Base-by-base conservation (phyloP, 2,329 filamentous ascomycete species). In the Colletotrichum sp. region DNA sequence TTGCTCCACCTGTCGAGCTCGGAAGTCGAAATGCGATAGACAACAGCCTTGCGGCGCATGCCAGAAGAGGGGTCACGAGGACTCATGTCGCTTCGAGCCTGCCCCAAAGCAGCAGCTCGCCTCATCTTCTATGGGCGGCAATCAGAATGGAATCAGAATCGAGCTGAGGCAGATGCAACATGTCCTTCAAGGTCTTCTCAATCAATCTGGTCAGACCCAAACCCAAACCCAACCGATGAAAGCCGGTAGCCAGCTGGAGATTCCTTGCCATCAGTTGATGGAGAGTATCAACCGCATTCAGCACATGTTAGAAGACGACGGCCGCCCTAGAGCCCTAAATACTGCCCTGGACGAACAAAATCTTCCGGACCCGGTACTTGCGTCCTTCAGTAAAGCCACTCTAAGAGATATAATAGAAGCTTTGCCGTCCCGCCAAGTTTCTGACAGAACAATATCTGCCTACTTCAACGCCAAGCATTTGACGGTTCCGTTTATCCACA, bases 391-490 rank as follows among this genome's bases (percentile, higher is more conserved):
- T 0, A 72, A 80, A 5, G 78, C 84, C 21, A 82, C 80, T 10
- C 72, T 83, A 12, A 70, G 81, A 2, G 83, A 86, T n/a, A 78
- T 86, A 12, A 59, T 84, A 3, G 69, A 74, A 9, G 79, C 79
- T 32, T 77, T 88, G 30, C 86, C 86, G 2, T 75, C 83, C 9
- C 83, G 85, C 5, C 75, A 78, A 15, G 84, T 85, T 6, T 81
- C 82, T 18, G 85, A 88, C 78, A 78, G 78, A 28, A 78, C 87
- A 7, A 76, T 88, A 26, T 75, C 80, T 3, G 74, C 80, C 21
- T 88, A 86, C 79, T 87, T 87, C 76, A 83, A 82, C 75, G 80
- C 82, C 24, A 83, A 83, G 69, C 87, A 85, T 78, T 77, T 84
- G 13, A 82, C 84, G 3, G 80, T 83, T 0, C 81, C 85, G 5